phyloP scores from a whole-genome alignment of 2,329 filamentous ascomycete species.

The Zymoseptoria ardabiliae region DNA sequence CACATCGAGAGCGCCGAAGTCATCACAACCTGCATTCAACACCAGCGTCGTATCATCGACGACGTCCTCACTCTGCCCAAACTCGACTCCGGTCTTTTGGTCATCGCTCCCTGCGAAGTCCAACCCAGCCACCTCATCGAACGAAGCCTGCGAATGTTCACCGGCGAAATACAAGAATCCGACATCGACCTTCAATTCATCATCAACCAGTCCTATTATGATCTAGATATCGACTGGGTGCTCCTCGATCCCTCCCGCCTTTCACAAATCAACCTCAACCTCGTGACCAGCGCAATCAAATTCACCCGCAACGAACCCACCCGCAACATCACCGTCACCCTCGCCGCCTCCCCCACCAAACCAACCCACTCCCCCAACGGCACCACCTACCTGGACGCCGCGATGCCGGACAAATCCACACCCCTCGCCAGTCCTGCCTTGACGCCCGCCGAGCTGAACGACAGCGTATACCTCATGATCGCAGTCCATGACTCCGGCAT shows the following conservation, averaged over 20 bases:
- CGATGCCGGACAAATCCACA: background rate
- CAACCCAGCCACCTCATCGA: slow-evolving; percentile 28
- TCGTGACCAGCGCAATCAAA: slow-evolving; percentile 8
- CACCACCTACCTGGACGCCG: background rate
- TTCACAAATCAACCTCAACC: slow-evolving; percentile 18
- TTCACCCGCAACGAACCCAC: slow-evolving; percentile 18
- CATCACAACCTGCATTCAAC: slow-evolving; percentile 26
- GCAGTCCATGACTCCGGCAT: slow-evolving; percentile 70
- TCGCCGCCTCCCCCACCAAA: background rate
- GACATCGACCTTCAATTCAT: slow-evolving; percentile 32
- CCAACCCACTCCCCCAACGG: background rate
- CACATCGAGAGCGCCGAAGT: slow-evolving; percentile 24
- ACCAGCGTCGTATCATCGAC: slow-evolving; percentile 38
- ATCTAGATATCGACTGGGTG: slow-evolving; percentile 12
- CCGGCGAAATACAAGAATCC: slow-evolving; percentile 32
- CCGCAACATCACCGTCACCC: slow-evolving; percentile 28
- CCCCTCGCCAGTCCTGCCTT: slow-evolving; percentile 42
- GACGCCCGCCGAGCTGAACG: background rate
- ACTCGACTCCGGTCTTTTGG: slow-evolving; percentile 25
- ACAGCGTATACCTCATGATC: slow-evolving; percentile 53
- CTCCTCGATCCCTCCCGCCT: slow-evolving; percentile 18
- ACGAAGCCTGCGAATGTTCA: slow-evolving; percentile 33
- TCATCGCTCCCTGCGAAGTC: slow-evolving; percentile 32
- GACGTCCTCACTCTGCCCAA: slow-evolving; percentile 41
- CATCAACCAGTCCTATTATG: slow-evolving; percentile 19